These are phyloP conservation scores for Myxozyma neotropica DNA, from an alignment of 805 yeast species.

Conservation along the genomic window DNA sequence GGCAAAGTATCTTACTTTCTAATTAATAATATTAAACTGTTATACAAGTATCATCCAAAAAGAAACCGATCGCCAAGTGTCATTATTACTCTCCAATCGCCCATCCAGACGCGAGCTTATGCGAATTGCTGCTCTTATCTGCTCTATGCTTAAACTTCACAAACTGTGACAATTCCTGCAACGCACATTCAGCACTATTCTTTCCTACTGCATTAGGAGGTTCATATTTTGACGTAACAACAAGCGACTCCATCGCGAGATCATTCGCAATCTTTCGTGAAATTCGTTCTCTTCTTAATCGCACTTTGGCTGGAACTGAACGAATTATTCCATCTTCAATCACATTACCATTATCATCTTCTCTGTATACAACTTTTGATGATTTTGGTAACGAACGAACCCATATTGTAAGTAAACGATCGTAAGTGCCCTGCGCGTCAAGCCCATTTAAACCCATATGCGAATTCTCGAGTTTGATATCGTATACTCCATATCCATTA, in stretches of 20 bases:
- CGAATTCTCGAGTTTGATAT: slow-evolving; percentile 7
- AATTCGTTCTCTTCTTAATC: slow-evolving; percentile 29
- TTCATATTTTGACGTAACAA: not conserved
- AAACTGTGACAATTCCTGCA: not conserved
- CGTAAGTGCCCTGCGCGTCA: slow-evolving; percentile 22
- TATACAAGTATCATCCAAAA: not conserved
- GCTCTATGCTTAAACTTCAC: slow-evolving; percentile 3
- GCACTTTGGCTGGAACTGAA: slow-evolving; percentile 31
- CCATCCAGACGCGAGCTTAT: slow-evolving; percentile 11
- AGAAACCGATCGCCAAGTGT: not conserved
- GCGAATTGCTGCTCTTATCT: slow-evolving; percentile 3
- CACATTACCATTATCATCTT: not conserved
- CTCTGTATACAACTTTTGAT: not conserved
- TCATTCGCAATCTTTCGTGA: slow-evolving; percentile 30
- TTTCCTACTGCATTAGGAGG: not conserved
- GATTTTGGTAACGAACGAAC: slow-evolving; percentile 33
- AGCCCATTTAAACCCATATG: not conserved
- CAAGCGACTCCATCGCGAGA: slow-evolving; percentile 25
- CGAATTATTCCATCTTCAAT: slow-evolving; percentile 25
- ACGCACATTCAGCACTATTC: slow-evolving; percentile 2
- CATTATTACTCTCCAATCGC: not conserved
- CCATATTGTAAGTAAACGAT: slow-evolving; percentile 34
- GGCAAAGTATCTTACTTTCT: too few species aligned
- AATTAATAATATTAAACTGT: too few species aligned
- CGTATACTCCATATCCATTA: slow-evolving; percentile 19